Percentiles rank a stretch among this genome's conserved stretches.
Conservation (phyloP, 2,329 filamentous ascomycete genomes). For the Fusarium cyanostomum region DNA sequence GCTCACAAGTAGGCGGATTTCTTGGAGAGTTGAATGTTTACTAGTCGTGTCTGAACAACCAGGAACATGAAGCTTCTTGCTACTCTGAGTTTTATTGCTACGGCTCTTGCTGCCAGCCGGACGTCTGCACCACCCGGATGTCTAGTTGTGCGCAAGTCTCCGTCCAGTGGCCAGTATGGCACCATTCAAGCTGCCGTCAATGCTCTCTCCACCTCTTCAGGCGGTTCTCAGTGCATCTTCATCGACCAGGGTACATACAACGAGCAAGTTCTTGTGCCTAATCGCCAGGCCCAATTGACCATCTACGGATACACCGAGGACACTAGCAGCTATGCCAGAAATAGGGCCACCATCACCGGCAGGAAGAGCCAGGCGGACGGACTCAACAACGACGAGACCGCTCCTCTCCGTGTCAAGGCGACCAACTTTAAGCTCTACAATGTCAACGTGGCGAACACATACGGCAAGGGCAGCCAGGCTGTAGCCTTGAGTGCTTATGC, state of each 20-base stretch:
- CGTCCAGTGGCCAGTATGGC: constrained; percentile 47
- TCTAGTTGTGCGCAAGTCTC: constrained; percentile 55
- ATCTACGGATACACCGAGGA: constrained; percentile 66
- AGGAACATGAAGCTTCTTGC: constrained; percentile 34
- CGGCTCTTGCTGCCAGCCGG: constrained; percentile 45
- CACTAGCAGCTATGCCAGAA: constrained; percentile 58
- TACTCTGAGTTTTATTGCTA: constrained; percentile 21
- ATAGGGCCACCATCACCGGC: constrained; percentile 64
- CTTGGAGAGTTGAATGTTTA: too few relatives aligned
- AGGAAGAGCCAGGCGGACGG: constrained; percentile 54
- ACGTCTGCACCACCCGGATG: constrained; percentile 58
- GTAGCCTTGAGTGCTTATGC: constrained; percentile 57
- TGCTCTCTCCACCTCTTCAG: constrained; percentile 62
- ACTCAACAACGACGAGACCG: constrained; percentile 62
- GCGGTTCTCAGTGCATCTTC: constrained; percentile 67
- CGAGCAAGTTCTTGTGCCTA: constrained; percentile 58
- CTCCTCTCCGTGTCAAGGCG: constrained; percentile 56
- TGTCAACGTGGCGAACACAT: constrained; percentile 61
- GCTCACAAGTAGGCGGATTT: background rate
- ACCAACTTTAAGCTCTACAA: constrained; percentile 69
- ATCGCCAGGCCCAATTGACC: constrained; percentile 61
- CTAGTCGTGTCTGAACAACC: background rate
- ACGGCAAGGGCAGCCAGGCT: constrained; percentile 58
- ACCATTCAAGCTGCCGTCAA: constrained; percentile 65
- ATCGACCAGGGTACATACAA: constrained; percentile 70